Evolutionary conservation across 768 basidiomycete species (phyloP), one percentile per base, ranked within the genome.

Genomic region (Trametes punicea): DNA sequence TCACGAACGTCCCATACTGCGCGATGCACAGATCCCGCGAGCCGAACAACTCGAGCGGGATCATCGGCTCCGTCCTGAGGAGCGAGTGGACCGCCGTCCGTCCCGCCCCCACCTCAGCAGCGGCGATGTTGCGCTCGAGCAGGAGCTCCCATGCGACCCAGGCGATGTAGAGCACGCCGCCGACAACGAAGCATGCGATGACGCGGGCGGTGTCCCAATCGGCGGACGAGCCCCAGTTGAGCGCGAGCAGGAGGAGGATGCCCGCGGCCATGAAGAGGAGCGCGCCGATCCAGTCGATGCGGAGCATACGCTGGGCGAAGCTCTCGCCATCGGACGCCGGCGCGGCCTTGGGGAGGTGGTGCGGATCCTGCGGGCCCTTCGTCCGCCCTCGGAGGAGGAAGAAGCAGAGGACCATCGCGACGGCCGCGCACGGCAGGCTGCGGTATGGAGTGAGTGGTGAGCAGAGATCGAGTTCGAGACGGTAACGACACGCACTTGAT

Each of bases 261-360:
- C 79, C 75, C 23, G 72, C 76, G 8, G 54, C 57, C 61, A 77
- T 68, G 60, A 80, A 81, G 38, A 81, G 58, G 33, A 69, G 48
- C 1, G 74, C 73, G 26, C 80, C 80, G 20, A 80, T 46, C 75
- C 80, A 77, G 62, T 82, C 80, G 45, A 81, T 69, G 40, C 70
- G 61, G 38, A 61, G 56, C 60, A 75, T 34, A 60, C 73, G 65
- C 59, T 70, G 46, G 2, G 62, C 1, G 64, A 55, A 69, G 44
- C 67, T 56, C 41, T 68, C 29, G 30, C 46, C 54, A n/a, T 27
- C 25, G 21, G 27, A 9, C 15, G 29, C 6, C 9, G 38, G 20
- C 36, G 51, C 26, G 13, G 16, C 6, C 7, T n/a, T n/a, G n/a
- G 15, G 20, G 11, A 63, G 63, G 50, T 53, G 59, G 46, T 52